A percentile compares a stretch with the other conserved stretches of the same genome.
Evolutionary conservation across 1,284 basidiomycete genomes (phyloP).

Genomic region (Tylopilus orsonianus): DNA sequence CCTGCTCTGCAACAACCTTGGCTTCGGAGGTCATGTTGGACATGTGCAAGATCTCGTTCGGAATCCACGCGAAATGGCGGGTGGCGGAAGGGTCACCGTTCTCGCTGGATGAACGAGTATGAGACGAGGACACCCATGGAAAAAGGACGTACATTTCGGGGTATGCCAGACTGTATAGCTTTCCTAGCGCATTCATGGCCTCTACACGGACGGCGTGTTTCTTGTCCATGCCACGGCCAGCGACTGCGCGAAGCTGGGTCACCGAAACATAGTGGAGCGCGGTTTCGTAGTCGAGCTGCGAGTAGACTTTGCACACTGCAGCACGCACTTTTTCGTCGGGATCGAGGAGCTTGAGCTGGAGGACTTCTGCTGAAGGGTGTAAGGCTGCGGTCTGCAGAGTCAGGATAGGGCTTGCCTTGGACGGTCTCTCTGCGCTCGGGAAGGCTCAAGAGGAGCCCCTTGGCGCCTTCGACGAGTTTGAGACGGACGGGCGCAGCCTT

Average conservation of each 20-base stretch:
- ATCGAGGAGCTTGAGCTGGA: slow-evolving; percentile 75
- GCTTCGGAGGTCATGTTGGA: slow-evolving; percentile 53
- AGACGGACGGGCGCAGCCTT: slow-evolving; percentile 71
- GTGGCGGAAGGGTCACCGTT: slow-evolving; percentile 73
- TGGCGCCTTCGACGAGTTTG: slow-evolving; percentile 75
- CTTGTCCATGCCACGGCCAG: slow-evolving; percentile 80
- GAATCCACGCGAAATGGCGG: slow-evolving; percentile 93
- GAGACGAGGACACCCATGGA: background rate
- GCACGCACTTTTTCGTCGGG: slow-evolving; percentile 91
- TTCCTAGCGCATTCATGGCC: slow-evolving; percentile 77
- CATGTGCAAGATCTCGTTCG: slow-evolving; percentile 66
- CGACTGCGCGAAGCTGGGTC: slow-evolving; percentile 62
- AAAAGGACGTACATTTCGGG: slow-evolving; percentile 75
- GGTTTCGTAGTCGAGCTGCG: slow-evolving; percentile 88
- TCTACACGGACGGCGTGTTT: slow-evolving; percentile 84
- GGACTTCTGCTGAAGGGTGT: slow-evolving; percentile 45
- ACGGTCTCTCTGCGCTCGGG: slow-evolving; percentile 68
- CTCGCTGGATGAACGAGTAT: slow-evolving; percentile 57
- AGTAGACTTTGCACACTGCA: slow-evolving; percentile 81
- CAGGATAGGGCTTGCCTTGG: slow-evolving; percentile 52
- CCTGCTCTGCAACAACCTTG: slow-evolving; percentile 61
- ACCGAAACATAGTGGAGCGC: slow-evolving; percentile 80
- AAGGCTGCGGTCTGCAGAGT: no score
- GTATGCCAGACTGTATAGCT: slow-evolving; percentile 81
- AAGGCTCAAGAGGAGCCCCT: slow-evolving; percentile 62